Evolutionary conservation across 495 filamentous ascomycete genomes (phyloP), one percentile per base, ranked within the genome.

Genomic region (Tuber melanosporum): DNA sequence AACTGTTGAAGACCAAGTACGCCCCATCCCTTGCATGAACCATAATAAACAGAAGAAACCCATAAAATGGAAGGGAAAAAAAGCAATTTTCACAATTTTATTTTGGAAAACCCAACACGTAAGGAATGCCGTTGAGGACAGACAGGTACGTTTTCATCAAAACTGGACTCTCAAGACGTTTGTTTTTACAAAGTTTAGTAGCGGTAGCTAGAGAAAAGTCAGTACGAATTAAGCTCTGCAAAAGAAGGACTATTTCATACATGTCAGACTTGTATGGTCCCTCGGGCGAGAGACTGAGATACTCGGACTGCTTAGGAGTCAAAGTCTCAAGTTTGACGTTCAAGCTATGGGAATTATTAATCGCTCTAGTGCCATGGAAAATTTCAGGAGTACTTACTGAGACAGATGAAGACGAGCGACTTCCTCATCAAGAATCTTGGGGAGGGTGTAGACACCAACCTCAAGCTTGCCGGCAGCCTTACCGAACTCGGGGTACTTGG

Each of bases 341-440:
- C 89, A 96, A 75, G 71, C 77, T 78, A 32, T 14, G 12, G 44
- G 41, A 19, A 42, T 45, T 20, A 71, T 78, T 73, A 78, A 52
- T 36, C 32, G 70, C 46, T 47, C 12, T 69, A 19, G 8, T 32
- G 77, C 22, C 20, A 71, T 17, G 0, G 10, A 32, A 32, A 70
- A 41, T 3, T 77, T 41, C 52, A 52, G 22, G n/a, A 14, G 14
- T 14, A 32, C 92, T 78, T 78, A 78, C 76, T 98, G 96, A 73
- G 88, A 90, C 82, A 98, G 87, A 87, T 99, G 95, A 79, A 97
- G 92, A 82, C 91, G 89, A 81, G 95, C 95, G 83, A 99, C 95
- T 87, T 97, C 93, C 91, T 99, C 95, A 80, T 99, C 95, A 62
- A 99, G 89, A 80, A 97, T 93, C 94, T 99, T 99, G 84, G 95